phyloP scores from a whole-genome alignment of 331 rosid species.

The Spiraea crenata region DNA sequence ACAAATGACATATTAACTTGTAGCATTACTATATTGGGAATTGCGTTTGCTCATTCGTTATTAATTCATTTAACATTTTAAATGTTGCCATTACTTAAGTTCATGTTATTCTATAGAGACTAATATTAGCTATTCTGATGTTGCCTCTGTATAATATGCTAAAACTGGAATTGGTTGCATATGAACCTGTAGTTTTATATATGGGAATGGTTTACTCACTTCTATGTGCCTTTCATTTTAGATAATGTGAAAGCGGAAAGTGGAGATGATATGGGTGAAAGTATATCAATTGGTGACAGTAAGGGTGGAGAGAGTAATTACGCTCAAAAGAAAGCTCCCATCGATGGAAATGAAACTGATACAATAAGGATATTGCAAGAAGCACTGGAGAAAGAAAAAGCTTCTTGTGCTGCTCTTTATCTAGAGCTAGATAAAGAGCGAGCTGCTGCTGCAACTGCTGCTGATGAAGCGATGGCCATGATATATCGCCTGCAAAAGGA shows the following conservation, averaged over 20 bases:
- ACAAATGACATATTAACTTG: no score
- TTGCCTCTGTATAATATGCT: no score
- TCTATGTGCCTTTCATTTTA: conserved; percentile 25
- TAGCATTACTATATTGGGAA: no score
- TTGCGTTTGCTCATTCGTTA: no score
- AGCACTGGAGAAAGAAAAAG: conserved; percentile 60
- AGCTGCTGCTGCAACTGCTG: conserved; percentile 79
- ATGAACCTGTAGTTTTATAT: neutral
- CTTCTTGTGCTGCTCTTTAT: conserved; percentile 55
- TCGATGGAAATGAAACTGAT: conserved; percentile 39
- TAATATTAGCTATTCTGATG: neutral
- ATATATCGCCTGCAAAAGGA: conserved; percentile 70
- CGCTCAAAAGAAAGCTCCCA: conserved; percentile 24
- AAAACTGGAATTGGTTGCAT: conserved; percentile 8
- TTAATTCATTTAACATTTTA: no score
- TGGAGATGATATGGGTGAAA: conserved; percentile 35
- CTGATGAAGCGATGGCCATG: conserved; percentile 93
- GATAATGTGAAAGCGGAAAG: conserved; percentile 36
- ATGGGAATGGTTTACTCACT: conserved; percentile 20
- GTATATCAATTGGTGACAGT: conserved; percentile 43
- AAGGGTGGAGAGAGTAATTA: conserved; percentile 22
- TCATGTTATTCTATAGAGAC: neutral
- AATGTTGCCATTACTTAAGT: neutral
- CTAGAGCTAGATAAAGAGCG: conserved; percentile 89
- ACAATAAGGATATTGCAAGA: conserved; percentile 44